phyloP scores from a whole-genome alignment of 495 filamentous ascomycete genomes.

The Choiromyces venosus region DNA sequence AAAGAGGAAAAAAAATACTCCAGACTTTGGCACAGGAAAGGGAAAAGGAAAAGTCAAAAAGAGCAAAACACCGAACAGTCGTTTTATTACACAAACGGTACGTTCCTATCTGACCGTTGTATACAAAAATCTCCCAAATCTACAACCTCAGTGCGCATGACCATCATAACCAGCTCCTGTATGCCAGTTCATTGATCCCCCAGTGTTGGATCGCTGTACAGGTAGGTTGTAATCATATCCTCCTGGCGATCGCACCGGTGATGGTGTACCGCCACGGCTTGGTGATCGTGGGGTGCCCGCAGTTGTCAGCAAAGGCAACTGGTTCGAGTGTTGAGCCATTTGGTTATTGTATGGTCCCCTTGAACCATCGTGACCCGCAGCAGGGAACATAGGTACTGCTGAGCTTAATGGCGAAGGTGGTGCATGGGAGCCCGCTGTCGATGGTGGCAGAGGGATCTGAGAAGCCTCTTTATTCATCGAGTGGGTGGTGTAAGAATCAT shows the following conservation, averaged over 20 bases:
- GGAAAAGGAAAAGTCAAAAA: constrained; percentile 16
- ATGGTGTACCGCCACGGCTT: constrained; percentile 31
- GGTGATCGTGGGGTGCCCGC: constrained; percentile 33
- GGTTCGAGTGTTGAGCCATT: constrained; percentile 31
- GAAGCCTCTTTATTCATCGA: constrained; percentile 35
- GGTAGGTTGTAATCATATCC: constrained; percentile 26
- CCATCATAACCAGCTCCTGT: constrained; percentile 36
- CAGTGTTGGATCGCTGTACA: constrained; percentile 29
- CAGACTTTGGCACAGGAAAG: constrained; percentile 26
- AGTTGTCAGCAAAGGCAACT: constrained; percentile 38
- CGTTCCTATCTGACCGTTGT: constrained; percentile 6
- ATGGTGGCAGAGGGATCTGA: constrained; percentile 44
- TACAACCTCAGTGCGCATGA: constrained; percentile 9
- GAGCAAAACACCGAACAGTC: constrained; percentile 19
- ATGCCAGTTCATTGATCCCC: constrained; percentile 37
- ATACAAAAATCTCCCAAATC: constrained; percentile 19
- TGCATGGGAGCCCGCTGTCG: constrained; percentile 44
- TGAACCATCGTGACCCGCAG: constrained; percentile 23
- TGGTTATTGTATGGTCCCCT: constrained; percentile 25
- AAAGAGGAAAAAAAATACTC: constrained; percentile 24
- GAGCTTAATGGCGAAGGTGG: constrained; percentile 30
- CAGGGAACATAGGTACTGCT: constrained; percentile 33
- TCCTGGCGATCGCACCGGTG: constrained; percentile 23
- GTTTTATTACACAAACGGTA: constrained; percentile 30
- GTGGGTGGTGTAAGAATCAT: constrained; percentile 57